Evolutionary conservation across 1,139 yeast genomes (phyloP), one percentile per base, ranked within the genome.

Genomic region (Taiozyma sp.): DNA sequence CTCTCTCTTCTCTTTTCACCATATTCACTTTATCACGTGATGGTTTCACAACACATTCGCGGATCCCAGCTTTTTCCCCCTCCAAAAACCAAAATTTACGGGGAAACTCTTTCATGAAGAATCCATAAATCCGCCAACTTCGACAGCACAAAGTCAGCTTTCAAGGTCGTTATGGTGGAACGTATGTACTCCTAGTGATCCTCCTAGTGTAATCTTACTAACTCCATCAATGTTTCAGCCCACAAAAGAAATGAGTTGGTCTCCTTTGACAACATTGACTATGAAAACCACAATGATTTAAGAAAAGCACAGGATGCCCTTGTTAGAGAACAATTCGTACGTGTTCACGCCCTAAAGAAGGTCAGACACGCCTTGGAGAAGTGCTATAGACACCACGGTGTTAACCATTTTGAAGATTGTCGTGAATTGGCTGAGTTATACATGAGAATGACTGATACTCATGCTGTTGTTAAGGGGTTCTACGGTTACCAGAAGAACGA

Each of bases 401-500:
- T 83, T 46, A 86, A 87, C 71, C 92, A 85, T 62, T 79, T 80
- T 55, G 87, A 83, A 60, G 92, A 87, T 65, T 89, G 93, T 62
- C 85, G 84, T 66, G 86, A 84, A 67, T 74, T 86, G 65, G 86
- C 90, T 42, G 85, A 87, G 71, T 83, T 85, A 68, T 87, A 87
- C 70, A 73, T 87, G 76, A 87, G 84, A 64, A 77, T 87, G 87
- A 74, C 87, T 55, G 92, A 89, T 56, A 71, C 76, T 48, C 79
- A 84, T 62, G 60, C 58, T 2, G 80, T 83, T 59, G 76, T 84
- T 56, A 78, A 81, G 62, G 96, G 96, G 45, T 87, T 78, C 70
- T 73, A 84, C 68, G 92, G 90, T 23, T 87, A 87, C 74, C 95
- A 87, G 71, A 84, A 87, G 79, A 87, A 86, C 71, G 96, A 87